Conservation (phyloP, 1,284 basidiomycete genomes). For the Coniferiporia sulphurascens region DNA sequence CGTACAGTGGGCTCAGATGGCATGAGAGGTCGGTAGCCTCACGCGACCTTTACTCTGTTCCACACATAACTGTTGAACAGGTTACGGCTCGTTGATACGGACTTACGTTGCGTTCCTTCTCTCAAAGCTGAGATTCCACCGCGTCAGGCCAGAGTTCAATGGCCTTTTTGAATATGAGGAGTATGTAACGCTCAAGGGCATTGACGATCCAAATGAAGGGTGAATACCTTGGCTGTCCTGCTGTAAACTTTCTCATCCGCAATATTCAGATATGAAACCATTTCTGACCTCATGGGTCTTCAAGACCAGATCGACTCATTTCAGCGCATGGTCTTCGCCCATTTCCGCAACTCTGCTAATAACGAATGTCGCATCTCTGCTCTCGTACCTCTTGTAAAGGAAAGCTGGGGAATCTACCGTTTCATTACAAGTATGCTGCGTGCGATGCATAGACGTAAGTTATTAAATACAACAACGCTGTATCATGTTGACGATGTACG, state of each 20-base stretch:
- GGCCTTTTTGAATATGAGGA: slow-evolving; percentile 97
- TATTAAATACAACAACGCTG: neutral
- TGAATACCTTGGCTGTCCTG: slow-evolving; percentile 30
- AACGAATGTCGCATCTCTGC: slow-evolving; percentile 95
- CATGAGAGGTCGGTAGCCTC: slow-evolving; percentile 53
- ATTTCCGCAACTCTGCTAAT: slow-evolving; percentile 85
- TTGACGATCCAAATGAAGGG: slow-evolving; percentile 98
- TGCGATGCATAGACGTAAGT: slow-evolving; percentile 87
- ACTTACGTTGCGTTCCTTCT: slow-evolving; percentile 93
- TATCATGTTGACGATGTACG: neutral
- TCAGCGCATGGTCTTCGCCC: slow-evolving; percentile 92
- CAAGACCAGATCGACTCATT: slow-evolving; percentile 98
- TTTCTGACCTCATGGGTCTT: slow-evolving; percentile 90
- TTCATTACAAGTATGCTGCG: slow-evolving; percentile 97
- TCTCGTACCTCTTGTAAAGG: slow-evolving; percentile 91
- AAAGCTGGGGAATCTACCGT: slow-evolving; percentile 95
- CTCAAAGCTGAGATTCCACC: slow-evolving; percentile 93
- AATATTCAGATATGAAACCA: slow-evolving; percentile 83
- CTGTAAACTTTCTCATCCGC: slow-evolving; percentile 10
- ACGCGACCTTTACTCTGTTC: neutral
- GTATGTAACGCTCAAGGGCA: slow-evolving; percentile 92
- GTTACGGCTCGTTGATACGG: slow-evolving; percentile 87
- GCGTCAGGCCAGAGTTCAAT: slow-evolving; percentile 91
- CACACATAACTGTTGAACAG: slow-evolving; percentile 34
- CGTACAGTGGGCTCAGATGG: slow-evolving; percentile 82